Evolutionary conservation across 176 grass and related monocot genomes (phyloP).

Genomic region (Ensete glaucum): DNA sequence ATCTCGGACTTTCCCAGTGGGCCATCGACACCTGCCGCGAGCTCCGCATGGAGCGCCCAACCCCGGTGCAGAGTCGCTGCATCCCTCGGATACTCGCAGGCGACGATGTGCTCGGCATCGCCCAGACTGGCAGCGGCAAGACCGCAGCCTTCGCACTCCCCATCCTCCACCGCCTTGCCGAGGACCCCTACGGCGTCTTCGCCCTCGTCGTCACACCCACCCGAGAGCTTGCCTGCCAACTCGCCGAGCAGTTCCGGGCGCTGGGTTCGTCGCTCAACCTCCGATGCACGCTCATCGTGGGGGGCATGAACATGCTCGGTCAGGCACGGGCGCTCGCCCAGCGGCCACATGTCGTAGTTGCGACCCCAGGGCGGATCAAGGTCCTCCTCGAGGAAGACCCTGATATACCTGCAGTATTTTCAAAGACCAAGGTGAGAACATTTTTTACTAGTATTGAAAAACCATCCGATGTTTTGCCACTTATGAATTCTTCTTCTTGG

Average conservation of each 20-base stretch:
- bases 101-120: slow-evolving; percentile 68
- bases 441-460: background rate
- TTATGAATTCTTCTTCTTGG: no score
- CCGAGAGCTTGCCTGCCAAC: slow-evolving; percentile 75
- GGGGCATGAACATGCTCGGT: slow-evolving; percentile 60
- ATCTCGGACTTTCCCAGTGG: slow-evolving; percentile 73
- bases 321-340: slow-evolving; percentile 66
- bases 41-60: slow-evolving; percentile 49
- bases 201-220: slow-evolving; percentile 73
- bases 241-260: slow-evolving; percentile 86
- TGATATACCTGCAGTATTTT: slow-evolving; percentile 68
- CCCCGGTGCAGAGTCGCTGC: slow-evolving; percentile 66
- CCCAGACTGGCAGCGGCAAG: slow-evolving; percentile 88
- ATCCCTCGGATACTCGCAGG: slow-evolving; percentile 76
- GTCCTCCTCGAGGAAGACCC: slow-evolving; percentile 55
- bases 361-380: slow-evolving; percentile 79
- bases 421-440: slow-evolving; percentile 51
- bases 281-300: slow-evolving; percentile 68
- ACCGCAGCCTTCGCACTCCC: slow-evolving; percentile 79
- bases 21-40: slow-evolving; percentile 46
- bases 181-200: slow-evolving; percentile 68
- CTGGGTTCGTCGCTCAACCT: slow-evolving; percentile 63
- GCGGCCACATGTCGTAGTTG: slow-evolving; percentile 69
- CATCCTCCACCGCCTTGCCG: slow-evolving; percentile 63
- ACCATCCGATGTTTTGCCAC: background rate